Evolutionary conservation across 768 basidiomycete genomes (phyloP).

Genomic region (Dendrothele bispora): DNA sequence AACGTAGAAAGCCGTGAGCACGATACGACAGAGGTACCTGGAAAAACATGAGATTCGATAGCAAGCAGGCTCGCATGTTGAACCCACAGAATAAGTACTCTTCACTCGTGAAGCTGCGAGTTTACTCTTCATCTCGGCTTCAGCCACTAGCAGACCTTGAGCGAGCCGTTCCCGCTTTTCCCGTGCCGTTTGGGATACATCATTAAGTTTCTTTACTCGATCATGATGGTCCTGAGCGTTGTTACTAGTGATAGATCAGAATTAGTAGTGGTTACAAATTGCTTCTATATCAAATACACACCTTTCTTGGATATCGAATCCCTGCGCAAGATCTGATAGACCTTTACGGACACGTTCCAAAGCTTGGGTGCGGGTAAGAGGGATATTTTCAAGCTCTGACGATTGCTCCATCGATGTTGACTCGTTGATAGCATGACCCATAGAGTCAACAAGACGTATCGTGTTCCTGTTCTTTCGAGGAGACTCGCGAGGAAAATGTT

Average conservation of each 20-base stretch:
- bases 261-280: too few species aligned
- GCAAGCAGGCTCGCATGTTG: too few species aligned
- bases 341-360: constrained; percentile 58
- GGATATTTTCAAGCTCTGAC: constrained; percentile 16
- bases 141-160: constrained; percentile 22
- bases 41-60: constrained; percentile 13
- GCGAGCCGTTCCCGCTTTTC: constrained; percentile 44
- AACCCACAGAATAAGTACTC: too few species aligned
- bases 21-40: neutral
- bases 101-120: constrained; percentile 29
- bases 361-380: constrained; percentile 47
- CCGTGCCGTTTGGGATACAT: constrained; percentile 52
- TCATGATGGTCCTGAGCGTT: constrained; percentile 31
- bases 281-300: too few species aligned
- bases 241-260: constrained; percentile 1
- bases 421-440: constrained; percentile 58
- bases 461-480: constrained; percentile 36
- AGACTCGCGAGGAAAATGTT: constrained; percentile 16
- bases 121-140: constrained; percentile 28
- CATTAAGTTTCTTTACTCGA: constrained; percentile 51
- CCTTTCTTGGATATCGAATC: constrained; percentile 60
- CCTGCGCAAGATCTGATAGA: constrained; percentile 55
- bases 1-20: constrained; percentile 20
- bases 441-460: constrained; percentile 67
- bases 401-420: constrained; percentile 21